These are phyloP conservation scores for Aspergillus intermedius DNA, from an alignment of 2,329 filamentous ascomycete species.

Conservation along the genomic window DNA sequence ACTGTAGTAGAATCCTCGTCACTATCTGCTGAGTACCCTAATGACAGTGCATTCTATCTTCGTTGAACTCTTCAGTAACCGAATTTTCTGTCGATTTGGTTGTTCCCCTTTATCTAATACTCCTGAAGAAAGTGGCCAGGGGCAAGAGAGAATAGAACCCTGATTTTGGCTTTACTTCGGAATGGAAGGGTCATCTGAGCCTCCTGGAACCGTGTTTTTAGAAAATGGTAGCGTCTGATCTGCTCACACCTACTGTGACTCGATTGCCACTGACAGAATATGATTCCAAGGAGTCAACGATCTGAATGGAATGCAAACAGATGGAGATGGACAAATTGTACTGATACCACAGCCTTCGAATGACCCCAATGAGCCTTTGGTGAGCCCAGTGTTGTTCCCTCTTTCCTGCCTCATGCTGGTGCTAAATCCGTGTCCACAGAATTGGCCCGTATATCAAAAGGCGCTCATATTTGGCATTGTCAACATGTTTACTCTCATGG, in stretches of 20 bases:
- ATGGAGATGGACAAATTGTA: conserved; percentile 3
- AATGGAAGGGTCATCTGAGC: too few species aligned
- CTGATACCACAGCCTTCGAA: conserved; percentile 8
- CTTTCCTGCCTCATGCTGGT: not conserved
- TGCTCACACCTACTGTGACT: not conserved
- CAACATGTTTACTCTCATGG: conserved; percentile 9
- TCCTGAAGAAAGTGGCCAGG: too few species aligned
- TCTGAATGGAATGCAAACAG: not conserved
- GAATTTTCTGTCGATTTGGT: too few species aligned
- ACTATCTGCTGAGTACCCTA: too few species aligned
- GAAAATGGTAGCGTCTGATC: not conserved
- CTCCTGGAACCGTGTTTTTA: not conserved
- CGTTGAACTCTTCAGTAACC: too few species aligned
- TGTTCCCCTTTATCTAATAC: too few species aligned
- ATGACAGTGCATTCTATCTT: too few species aligned
- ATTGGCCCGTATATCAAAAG: conserved; percentile 8
- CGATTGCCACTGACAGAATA: not conserved
- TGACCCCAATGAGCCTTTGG: conserved; percentile 19
- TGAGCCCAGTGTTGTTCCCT: not conserved
- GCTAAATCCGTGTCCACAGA: not conserved
- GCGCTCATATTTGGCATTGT: conserved; percentile 3
- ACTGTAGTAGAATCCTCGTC: too few species aligned
- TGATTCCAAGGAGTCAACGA: not conserved
- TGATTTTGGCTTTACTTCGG: too few species aligned
- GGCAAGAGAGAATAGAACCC: too few species aligned